Base-by-base conservation (phyloP, 2,329 filamentous ascomycete genomes). In the Trichoderma koningiopsis region DNA sequence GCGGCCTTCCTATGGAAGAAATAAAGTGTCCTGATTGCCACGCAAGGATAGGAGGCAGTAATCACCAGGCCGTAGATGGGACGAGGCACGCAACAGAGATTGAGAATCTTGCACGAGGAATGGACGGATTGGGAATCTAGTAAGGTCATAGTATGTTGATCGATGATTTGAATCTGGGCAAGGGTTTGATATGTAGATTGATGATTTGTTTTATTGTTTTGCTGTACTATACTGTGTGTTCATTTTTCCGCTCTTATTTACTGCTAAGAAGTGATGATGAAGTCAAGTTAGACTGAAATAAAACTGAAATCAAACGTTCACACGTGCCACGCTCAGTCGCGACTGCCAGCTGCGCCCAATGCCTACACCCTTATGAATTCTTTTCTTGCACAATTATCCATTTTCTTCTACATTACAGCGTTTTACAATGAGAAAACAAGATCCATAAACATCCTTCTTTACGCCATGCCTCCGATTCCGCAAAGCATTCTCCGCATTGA, bases 11-110 rank as follows among this genome's bases (percentile, higher is more conserved):
- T 0, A 90, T 91, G 87, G 71, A 92, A 75, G 66, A 74, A 24
- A 83, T 88, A 1, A 76, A 77, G 1, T 93, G 90, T 72, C 88
- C 89, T 0, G 85, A 92, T 72, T 92, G 90, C 71, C 83, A 82
- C 2, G 82, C 83, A 0, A 71, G 77, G 0, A 83, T 92, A 35
- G 89, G 89, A 2, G 89, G 90, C 0, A 74, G 73, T 57, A 11
- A 83, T 49, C 88, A 91, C 75, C 65, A 10, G 10, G 70, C 83
- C n/a, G 83, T 80, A 0, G 79, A 75, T 16, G 89, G 89, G 2
- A 87, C 89, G 2, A 80, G 75, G 14, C 79, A 74, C 55, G 88
- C 87, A 4, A n/a, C 13, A 4, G 40, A 70, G 4, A 73, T 74
- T 49, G 72, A 72, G n/a, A 37, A 58, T 56, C 52, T 69, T 13